phyloP scores from a whole-genome alignment of 768 basidiomycete species.

The Mycena kentingensis region DNA sequence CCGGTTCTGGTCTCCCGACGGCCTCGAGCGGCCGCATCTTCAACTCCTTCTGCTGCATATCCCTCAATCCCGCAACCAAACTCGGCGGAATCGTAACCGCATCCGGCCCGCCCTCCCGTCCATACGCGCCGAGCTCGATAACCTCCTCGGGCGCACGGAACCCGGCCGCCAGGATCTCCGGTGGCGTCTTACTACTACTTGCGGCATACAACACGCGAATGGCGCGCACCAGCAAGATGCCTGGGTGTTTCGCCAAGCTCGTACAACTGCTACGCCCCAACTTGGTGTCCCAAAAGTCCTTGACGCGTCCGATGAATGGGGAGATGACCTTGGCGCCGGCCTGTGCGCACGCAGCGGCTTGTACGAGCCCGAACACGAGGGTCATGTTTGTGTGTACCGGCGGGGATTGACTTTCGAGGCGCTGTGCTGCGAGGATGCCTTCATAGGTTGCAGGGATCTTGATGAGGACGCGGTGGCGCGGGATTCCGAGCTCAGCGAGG shows the following conservation, averaged over 20 bases:
- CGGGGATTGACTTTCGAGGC: slow-evolving; percentile 27
- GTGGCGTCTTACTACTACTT: slow-evolving; percentile 28
- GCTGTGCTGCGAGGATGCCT: slow-evolving; percentile 36
- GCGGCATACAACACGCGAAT: slow-evolving; percentile 30
- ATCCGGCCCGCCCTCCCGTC: slow-evolving; percentile 31
- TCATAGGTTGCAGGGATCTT: slow-evolving; percentile 39
- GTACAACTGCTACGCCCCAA: slow-evolving; percentile 4
- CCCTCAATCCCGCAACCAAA: slow-evolving; percentile 31
- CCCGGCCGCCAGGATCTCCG: slow-evolving; percentile 39
- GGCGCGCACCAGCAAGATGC: slow-evolving; percentile 32
- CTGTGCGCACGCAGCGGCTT: slow-evolving; percentile 40
- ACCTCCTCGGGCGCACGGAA: slow-evolving; percentile 37
- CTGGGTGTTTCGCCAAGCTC: slow-evolving; percentile 32
- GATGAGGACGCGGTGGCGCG: slow-evolving; percentile 34
- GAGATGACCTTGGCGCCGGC: slow-evolving; percentile 38
- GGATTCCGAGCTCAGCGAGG: slow-evolving; percentile 33
- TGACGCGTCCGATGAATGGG: slow-evolving; percentile 42
- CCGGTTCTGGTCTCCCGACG: too few species aligned
- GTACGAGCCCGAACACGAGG: slow-evolving; percentile 36
- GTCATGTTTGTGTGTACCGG: slow-evolving; percentile 40
- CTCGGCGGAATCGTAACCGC: slow-evolving; percentile 38
- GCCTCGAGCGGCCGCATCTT: too few species aligned
- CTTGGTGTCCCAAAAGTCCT: slow-evolving; percentile 39
- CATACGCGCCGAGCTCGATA: slow-evolving; percentile 31
- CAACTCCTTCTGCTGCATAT: neutral